Conservation (phyloP, 805 yeast genomes). For the Nakazawaea ernobii region DNA sequence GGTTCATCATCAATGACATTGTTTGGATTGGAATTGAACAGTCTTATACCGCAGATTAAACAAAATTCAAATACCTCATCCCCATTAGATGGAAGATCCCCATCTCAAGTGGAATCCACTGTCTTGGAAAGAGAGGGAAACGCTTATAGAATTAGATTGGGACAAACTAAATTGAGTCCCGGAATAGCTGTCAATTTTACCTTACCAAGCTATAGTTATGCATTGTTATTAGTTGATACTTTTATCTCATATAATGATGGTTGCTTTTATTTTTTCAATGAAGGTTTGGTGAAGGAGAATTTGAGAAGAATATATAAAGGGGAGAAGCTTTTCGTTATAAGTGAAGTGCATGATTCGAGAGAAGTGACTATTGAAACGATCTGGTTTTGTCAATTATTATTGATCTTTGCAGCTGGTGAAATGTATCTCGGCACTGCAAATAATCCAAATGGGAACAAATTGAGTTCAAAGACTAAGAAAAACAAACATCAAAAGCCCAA, state of each 20-base stretch:
- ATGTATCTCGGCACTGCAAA: conserved; percentile 78
- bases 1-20: conserved; percentile 82
- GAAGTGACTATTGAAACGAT: conserved; percentile 55
- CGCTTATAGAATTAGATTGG: conserved; percentile 64
- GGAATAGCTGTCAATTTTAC: conserved; percentile 67
- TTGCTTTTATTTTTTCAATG: conserved; percentile 79
- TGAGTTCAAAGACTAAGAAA: conserved; percentile 18
- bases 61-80: conserved; percentile 14
- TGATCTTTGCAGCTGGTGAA: conserved; percentile 76
- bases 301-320: conserved; percentile 54
- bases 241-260: conserved; percentile 79
- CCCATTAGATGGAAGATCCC: conserved; percentile 15
- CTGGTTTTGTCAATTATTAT: conserved; percentile 71
- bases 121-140: conserved; percentile 71
- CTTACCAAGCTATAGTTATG: conserved; percentile 71
- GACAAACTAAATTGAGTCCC: conserved; percentile 62
- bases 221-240: conserved; percentile 67
- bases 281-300: conserved; percentile 68
- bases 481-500: conserved; percentile 28
- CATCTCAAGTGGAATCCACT: conserved; percentile 35
- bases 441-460: conserved; percentile 45
- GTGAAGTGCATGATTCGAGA: conserved; percentile 37
- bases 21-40: conserved; percentile 73
- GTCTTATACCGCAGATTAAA: conserved; percentile 21
- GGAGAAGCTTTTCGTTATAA: conserved; percentile 10